Conservation (phyloP, 306 rosid species). For the Inga laurina region DNA sequence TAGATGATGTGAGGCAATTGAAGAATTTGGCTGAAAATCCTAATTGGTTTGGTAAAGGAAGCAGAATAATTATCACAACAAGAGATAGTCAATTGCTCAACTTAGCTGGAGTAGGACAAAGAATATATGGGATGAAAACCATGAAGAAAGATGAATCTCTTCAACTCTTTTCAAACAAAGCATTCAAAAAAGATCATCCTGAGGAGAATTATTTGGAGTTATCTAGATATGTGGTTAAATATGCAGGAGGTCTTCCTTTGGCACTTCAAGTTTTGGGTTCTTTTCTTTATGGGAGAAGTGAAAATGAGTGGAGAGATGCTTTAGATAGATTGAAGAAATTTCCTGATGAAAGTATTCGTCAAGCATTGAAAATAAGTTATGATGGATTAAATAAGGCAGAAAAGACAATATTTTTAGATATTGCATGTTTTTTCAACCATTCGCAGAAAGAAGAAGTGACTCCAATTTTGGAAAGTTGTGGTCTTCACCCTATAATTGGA, state of each 20-base stretch:
- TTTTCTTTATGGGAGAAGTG: no score
- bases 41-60: not conserved
- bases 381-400: not conserved
- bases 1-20: not conserved
- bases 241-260: no score
- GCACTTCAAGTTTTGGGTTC: no score
- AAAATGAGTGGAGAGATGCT: no score
- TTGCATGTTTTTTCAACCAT: not conserved
- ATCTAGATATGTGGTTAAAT: no score
- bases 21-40: not conserved
- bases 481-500: not conserved
- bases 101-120: not conserved
- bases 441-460: accelerated
- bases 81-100: not conserved
- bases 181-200: no score
- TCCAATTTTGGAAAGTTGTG: not conserved
- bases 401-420: not conserved
- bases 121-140: not conserved
- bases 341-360: no score
- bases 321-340: no score
- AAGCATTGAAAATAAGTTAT: not conserved
- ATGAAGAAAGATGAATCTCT: no score
- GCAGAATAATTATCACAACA: not conserved
- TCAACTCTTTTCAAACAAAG: no score
- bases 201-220: no score